These are phyloP conservation scores for Malassezia sp. DNA, from an alignment of 1,284 basidiomycete species.

Conservation along the genomic window DNA sequence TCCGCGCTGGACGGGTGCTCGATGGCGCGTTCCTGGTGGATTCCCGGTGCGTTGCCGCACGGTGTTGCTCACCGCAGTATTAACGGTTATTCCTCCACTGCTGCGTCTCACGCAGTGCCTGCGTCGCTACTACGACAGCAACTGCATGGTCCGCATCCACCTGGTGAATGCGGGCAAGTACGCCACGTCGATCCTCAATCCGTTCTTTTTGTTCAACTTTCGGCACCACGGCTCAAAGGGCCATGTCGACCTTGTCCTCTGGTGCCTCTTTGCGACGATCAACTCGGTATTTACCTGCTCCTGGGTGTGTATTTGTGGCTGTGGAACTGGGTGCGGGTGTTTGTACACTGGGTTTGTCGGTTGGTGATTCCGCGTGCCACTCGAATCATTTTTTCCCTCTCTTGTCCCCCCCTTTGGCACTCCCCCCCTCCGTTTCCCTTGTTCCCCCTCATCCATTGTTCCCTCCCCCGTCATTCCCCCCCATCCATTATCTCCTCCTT, in stretches of 20 bases:
- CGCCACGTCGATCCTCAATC: slow-evolving; percentile 29
- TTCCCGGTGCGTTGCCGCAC: too few species aligned
- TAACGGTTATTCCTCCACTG: slow-evolving; percentile 58
- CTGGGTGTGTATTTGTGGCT: too few species aligned
- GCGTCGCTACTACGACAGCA: slow-evolving; percentile 70
- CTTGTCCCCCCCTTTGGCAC: too few species aligned
- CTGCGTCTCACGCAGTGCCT: slow-evolving; percentile 73
- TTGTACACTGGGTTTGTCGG: too few species aligned
- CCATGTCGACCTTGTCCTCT: slow-evolving; percentile 17
- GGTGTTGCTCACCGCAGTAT: too few species aligned
- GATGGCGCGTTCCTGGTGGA: slow-evolving; percentile 37
- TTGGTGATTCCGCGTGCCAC: too few species aligned
- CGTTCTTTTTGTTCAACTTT: slow-evolving; percentile 42
- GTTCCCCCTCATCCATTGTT: too few species aligned
- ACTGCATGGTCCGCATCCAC: slow-evolving; percentile 56
- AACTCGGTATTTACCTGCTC: slow-evolving; percentile 61
- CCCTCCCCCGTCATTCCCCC: too few species aligned
- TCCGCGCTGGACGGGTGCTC: slow-evolving; percentile 28
- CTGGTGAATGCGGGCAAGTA: slow-evolving; percentile 62
- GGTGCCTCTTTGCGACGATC: slow-evolving; percentile 54
- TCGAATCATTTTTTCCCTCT: too few species aligned
- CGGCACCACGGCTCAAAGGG: slow-evolving; percentile 28
- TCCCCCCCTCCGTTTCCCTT: too few species aligned
- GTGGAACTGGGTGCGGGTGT: too few species aligned
- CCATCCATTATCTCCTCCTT: too few species aligned